Evolutionary conservation across 768 basidiomycete genomes (phyloP), one percentile per base, ranked within the genome.

Genomic region (Tulasnella sp.): DNA sequence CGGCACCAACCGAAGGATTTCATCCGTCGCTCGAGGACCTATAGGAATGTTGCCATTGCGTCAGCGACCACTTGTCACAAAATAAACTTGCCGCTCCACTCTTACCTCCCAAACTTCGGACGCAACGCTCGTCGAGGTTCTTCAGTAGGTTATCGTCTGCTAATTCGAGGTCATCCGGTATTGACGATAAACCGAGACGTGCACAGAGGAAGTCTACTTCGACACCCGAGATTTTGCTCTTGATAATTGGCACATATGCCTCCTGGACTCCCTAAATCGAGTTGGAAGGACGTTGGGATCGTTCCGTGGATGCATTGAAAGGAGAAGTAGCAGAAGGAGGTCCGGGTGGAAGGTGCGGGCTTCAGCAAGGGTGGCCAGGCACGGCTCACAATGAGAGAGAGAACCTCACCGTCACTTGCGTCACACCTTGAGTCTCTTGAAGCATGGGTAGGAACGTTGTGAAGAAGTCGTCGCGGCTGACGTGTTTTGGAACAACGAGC

Each of bases 11-110:
- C 96, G 92, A 82, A 99, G 86, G 81, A 99, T 98, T 85, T 97
- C 94, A 83, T 99, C 97, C 46, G 95, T 97, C 38, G 98, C 97
- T 71, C 98, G 90, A 56, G 97, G 97, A 80, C 97, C 97, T 97
- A 82, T 10, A 56, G 42, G 71, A 31, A 52, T 75, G 31, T 72
- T 21, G 71, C 71, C 52, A 52, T 52, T 52, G 52, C 52, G 52
- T 81, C 38, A 74, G 68, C 78, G 71, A 34, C 40, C 31, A 72
- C 19, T 19, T 19, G 31, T 18, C 71, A 27, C 36, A 71, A 68
- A 34, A 71, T n/a, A 27, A 16, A 78, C 62, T 36, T 72, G 36
- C 10, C n/a, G 24, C 56, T 48, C 56, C 38, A 83, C 86, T 78
- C 27, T 44, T 52, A 85, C 96, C 97, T 83, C 94, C 94, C 82